Base-by-base conservation (phyloP, 192 early-diverging fungal species). In the Jimgerdemannia lactiflua region DNA sequence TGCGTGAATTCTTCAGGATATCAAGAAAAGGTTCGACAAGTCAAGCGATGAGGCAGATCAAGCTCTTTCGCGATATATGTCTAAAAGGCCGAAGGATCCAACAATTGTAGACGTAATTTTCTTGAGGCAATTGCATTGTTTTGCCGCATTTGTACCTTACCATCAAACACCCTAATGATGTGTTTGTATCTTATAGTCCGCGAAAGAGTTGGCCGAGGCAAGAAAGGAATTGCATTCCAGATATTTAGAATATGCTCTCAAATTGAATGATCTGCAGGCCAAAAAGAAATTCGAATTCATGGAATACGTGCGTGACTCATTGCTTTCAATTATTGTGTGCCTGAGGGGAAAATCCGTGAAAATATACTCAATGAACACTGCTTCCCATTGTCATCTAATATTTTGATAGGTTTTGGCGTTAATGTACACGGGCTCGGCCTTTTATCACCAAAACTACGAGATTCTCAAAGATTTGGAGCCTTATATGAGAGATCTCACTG, bases 401-500 rank as follows among this genome's bases (percentile, higher is more conserved):
- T 67, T 71, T 81, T 74, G 0, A 42, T 81, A 92, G 90, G 85
- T 92, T 42, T 83, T 92, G 54, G 88, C 94, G 11, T 90, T 93
- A 43, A 92, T 95, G 86, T 96, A 94, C 79, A 93, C 92, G 20
- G 90, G 93, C 64, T 93, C 89, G 70, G 91, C 93, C 40, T 93
- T 93, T 78, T 90, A 91, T 78, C 95, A 96, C 73, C 93, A 95
- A 77, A 88, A 90, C 40, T 95, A 92, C 76, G 92, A 94, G 65
- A 88, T 89, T 67, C 71, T 96, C 39, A 90, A 91, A 74, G 92
- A 92, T 74, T 79, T 94, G 54, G 95, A 96, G 78, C 95, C 94
- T 3, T 83, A 88, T 40, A 94, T 96, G 92, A 88, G 91, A 49
- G 84, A 87, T 71, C 85, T 96, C 40, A 92, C 92, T 42, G 87